A percentile compares a stretch with the other conserved stretches of the same genome.
Conservation (phyloP, 78 protist species). For the Chrysochromulina parva region DNA sequence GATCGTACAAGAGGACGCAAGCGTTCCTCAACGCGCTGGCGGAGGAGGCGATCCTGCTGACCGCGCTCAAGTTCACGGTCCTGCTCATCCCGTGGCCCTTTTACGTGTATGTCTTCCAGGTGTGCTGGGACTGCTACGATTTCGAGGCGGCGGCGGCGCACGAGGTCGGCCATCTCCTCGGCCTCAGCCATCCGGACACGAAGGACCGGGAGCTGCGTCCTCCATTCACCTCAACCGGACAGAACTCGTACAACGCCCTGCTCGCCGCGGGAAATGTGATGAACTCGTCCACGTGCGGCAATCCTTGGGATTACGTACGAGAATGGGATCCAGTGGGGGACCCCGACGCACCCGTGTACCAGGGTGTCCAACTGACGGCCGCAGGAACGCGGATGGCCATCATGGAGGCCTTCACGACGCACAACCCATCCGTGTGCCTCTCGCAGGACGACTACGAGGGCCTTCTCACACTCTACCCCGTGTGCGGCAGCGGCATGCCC, state of each 20-base stretch:
- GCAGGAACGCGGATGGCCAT: background rate
- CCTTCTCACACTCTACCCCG: background rate
- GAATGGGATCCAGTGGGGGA: no score
- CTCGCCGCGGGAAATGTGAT: background rate
- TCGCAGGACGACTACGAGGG: background rate
- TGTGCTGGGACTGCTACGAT: conserved; percentile 11
- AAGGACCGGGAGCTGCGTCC: background rate
- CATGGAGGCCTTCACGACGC: background rate
- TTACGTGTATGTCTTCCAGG: background rate
- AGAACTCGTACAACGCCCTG: background rate
- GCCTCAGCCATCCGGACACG: background rate
- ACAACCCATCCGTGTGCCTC: background rate
- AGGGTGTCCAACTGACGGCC: no score
- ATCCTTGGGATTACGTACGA: no score
- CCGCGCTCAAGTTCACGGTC: no score
- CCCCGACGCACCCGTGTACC: no score
- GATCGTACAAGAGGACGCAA: no score
- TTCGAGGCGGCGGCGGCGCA: background rate
- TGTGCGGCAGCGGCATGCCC: background rate
- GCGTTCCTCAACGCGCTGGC: no score
- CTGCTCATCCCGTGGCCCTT: background rate
- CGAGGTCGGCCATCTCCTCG: background rate
- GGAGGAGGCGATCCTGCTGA: no score
- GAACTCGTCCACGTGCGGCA: no score
- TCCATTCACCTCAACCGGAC: background rate